These are phyloP conservation scores for Volvariella surrecta DNA, from an alignment of 1,284 basidiomycete genomes.

Conservation along the genomic window DNA sequence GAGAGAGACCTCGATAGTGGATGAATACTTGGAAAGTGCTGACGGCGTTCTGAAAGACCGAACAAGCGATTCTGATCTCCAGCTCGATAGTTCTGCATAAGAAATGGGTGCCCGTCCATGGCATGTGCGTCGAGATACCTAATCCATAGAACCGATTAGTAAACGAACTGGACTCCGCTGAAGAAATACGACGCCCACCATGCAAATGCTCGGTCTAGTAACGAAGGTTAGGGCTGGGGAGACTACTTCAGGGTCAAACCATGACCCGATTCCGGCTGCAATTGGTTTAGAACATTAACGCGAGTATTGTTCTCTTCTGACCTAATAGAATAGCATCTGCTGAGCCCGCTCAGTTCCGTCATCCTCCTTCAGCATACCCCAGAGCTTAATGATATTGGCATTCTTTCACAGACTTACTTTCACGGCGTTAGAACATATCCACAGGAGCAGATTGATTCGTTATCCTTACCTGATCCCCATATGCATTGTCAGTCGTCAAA, in stretches of 20 bases:
- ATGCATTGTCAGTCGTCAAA: too few relatives aligned
- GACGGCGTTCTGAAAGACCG: too few relatives aligned
- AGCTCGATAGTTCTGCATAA: conserved; percentile 2
- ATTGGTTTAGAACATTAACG: conserved; percentile 2
- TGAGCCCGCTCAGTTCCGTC: conserved; percentile 19
- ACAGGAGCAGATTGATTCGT: too few relatives aligned
- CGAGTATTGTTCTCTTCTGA: too few relatives aligned
- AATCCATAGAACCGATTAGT: not conserved
- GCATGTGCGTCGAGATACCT: not conserved
- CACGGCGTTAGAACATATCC: too few relatives aligned
- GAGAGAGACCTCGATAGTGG: conserved; percentile 28
- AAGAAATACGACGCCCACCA: not conserved
- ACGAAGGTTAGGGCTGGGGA: not conserved
- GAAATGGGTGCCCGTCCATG: not conserved
- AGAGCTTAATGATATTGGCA: conserved; percentile 26
- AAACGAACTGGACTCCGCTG: not conserved
- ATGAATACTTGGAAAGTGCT: too few relatives aligned
- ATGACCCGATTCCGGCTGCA: conserved; percentile 4
- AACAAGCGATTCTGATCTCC: conserved; percentile 35
- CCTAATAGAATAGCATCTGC: conserved; percentile 14
- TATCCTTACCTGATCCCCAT: too few relatives aligned
- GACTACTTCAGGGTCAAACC: not conserved
- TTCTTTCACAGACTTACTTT: conserved; percentile 14
- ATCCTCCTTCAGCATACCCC: conserved; percentile 24
- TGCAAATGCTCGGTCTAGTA: not conserved